phyloP scores from a whole-genome alignment of 306 rosid species.

The Elaeagnus macrophylla region DNA sequence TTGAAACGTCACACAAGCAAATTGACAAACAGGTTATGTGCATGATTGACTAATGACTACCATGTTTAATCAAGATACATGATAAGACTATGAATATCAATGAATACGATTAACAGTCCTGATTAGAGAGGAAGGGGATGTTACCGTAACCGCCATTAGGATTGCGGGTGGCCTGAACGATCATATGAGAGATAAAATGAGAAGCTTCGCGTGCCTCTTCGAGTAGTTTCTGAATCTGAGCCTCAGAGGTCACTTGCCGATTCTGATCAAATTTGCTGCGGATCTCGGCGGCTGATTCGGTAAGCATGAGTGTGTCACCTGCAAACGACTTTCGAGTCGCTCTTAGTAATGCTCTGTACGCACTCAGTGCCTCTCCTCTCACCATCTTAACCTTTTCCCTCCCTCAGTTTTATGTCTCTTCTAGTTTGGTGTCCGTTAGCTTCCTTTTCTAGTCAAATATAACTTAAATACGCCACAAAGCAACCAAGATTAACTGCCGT shows the following conservation, averaged over 20 bases:
- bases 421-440: background rate
- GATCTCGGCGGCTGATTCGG: conserved; percentile 58
- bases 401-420: background rate
- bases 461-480: background rate
- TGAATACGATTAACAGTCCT: no score
- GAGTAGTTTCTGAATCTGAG: conserved; percentile 30
- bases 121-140: background rate
- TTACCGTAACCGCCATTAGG: conserved; percentile 62
- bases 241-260: conserved; percentile 41
- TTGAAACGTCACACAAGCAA: no score
- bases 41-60: no score
- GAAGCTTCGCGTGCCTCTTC: conserved; percentile 78
- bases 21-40: no score
- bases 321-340: conserved; percentile 74
- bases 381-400: conserved; percentile 28
- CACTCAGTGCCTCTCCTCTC: conserved; percentile 55
- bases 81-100: no score
- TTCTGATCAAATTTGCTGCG: conserved; percentile 77
- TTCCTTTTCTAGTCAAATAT: background rate
- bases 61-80: no score
- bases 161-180: conserved; percentile 83
- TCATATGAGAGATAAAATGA: conserved; percentile 65
- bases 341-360: conserved; percentile 66
- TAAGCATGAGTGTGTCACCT: conserved; percentile 67
- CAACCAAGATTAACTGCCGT: no score